Percentiles rank a stretch among this genome's conserved stretches.
Conservation (phyloP, 2,329 filamentous ascomycete species). For the Lachnellula willkommii region DNA sequence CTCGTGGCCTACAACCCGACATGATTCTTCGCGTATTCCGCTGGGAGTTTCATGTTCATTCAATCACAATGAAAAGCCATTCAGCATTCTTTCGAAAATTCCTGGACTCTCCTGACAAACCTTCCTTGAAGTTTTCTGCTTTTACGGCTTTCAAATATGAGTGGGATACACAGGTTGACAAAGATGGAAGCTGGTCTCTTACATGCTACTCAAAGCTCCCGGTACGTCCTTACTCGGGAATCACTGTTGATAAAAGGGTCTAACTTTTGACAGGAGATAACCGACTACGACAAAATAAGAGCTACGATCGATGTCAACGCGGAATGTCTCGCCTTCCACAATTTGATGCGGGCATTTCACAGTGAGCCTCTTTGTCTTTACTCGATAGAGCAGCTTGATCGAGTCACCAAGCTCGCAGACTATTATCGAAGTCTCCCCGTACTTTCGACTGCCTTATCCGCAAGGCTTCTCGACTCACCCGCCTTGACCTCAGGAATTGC, state of each 20-base stretch:
- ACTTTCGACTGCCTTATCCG: not conserved
- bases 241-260: not conserved
- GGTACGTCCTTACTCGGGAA: not conserved
- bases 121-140: not conserved
- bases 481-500: not conserved
- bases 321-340: not conserved
- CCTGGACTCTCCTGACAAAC: constrained; percentile 4
- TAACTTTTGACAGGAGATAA: not conserved
- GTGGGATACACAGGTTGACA: constrained; percentile 1
- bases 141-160: not conserved
- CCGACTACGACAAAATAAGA: not conserved
- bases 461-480: not conserved
- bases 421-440: not conserved
- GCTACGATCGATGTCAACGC: not conserved
- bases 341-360: not conserved
- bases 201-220: not conserved
- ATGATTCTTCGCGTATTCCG: not conserved
- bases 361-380: not conserved
- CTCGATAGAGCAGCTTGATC: not conserved
- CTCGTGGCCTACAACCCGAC: not conserved
- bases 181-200: not conserved
- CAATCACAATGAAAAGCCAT: not conserved
- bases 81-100: constrained; percentile 1
- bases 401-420: not conserved
- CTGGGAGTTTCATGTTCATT: not conserved